These are phyloP conservation scores for Castanea mollissima DNA, from an alignment of 306 rosid species.

Conservation along the genomic window DNA sequence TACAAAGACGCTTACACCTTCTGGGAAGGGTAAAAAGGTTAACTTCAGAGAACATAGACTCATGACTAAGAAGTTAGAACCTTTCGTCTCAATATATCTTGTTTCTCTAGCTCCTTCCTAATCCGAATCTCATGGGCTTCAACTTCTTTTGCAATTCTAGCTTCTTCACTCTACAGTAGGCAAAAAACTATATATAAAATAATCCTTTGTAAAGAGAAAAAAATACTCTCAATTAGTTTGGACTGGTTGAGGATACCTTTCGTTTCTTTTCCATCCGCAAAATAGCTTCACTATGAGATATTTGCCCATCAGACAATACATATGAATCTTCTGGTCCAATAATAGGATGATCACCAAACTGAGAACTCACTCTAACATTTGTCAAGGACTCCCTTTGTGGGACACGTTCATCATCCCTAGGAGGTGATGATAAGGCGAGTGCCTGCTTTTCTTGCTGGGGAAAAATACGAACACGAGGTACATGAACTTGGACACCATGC, in stretches of 20 bases:
- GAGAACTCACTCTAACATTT: slow-evolving; percentile 47
- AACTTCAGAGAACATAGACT: background rate
- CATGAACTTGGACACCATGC: slow-evolving; percentile 62
- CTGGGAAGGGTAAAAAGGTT: background rate
- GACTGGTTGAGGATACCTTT: slow-evolving; percentile 56
- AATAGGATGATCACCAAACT: slow-evolving; percentile 52
- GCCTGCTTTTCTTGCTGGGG: slow-evolving; percentile 68
- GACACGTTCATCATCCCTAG: slow-evolving; percentile 43
- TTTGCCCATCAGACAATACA: slow-evolving; percentile 53
- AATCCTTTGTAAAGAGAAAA: slow-evolving; percentile 16
- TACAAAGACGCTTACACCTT: background rate
- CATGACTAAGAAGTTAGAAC: slow-evolving; percentile 33
- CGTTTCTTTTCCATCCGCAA: slow-evolving; percentile 73
- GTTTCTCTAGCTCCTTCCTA: slow-evolving; percentile 91
- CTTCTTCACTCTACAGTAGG: slow-evolving; percentile 69
- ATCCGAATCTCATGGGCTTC: slow-evolving; percentile 83
- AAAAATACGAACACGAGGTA: slow-evolving; percentile 60
- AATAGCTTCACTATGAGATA: slow-evolving; percentile 39
- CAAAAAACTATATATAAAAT: slow-evolving; percentile 22
- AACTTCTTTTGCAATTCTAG: slow-evolving; percentile 62
- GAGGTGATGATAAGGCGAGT: slow-evolving; percentile 56
- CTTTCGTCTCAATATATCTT: slow-evolving; percentile 87
- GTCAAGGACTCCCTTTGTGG: slow-evolving; percentile 56
- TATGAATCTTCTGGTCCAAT: slow-evolving; percentile 57
- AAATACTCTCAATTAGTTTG: slow-evolving; percentile 1